Evolutionary conservation across 129 eudicot genomes (phyloP).

Genomic region (Flaveria linearis): DNA sequence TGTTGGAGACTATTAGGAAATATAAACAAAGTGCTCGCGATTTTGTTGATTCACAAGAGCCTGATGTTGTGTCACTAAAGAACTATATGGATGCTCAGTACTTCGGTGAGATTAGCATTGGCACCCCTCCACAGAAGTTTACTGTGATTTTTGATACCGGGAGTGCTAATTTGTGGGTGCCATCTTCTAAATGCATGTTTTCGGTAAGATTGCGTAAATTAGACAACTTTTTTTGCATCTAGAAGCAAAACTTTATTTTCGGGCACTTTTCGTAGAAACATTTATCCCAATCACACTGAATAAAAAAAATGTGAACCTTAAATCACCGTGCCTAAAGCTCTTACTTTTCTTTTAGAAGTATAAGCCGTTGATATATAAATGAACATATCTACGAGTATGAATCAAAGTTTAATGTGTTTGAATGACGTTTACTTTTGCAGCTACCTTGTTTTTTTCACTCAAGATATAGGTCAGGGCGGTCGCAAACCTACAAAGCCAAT

Average conservation of each 20-base stretch:
- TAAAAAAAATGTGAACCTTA: not conserved
- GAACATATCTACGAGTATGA: not conserved
- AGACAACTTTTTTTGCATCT: not conserved
- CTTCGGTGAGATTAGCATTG: constrained; percentile 61
- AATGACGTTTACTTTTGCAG: constrained; percentile 34
- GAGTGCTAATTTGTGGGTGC: constrained; percentile 70
- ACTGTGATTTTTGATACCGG: constrained; percentile 72
- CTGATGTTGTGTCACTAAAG: constrained; percentile 56
- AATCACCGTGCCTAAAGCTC: not conserved
- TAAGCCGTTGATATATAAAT: not conserved
- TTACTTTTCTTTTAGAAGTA: not conserved
- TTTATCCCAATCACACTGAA: too few relatives aligned
- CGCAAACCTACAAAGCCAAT: constrained; percentile 49
- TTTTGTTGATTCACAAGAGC: constrained; percentile 34
- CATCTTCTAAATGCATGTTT: constrained; percentile 56
- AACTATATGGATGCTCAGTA: constrained; percentile 80
- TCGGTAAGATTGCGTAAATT: constrained; percentile 48
- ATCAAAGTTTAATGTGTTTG: not conserved
- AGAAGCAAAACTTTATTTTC: not conserved
- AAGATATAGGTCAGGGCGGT: constrained; percentile 52
- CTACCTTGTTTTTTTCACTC: constrained; percentile 54
- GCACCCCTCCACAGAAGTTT: constrained; percentile 62
- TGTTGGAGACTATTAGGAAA: constrained; percentile 35
- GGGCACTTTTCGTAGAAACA: too few relatives aligned
- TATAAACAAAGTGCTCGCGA: constrained; percentile 24